Conservation (phyloP, 139 green algal species). For the Chlorella sp. region DNA sequence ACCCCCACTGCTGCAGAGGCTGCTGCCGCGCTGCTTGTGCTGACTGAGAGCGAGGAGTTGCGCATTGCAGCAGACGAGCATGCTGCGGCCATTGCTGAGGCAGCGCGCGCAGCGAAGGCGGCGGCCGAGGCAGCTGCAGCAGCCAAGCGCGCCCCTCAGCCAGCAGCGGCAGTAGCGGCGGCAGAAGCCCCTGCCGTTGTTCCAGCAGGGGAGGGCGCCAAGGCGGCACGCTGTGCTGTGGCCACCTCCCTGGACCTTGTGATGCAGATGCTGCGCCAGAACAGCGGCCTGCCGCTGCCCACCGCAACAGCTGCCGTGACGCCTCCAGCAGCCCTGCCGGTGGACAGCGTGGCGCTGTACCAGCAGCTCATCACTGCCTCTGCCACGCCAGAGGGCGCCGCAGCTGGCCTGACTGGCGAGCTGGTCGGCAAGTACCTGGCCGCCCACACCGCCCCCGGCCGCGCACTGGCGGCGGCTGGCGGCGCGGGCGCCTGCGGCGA, state of each 20-base stretch:
- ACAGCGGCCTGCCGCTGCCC: background rate
- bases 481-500: background rate
- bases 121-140: background rate
- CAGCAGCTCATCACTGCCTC: background rate
- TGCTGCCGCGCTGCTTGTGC: slow-evolving; percentile 18
- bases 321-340: background rate
- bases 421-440: slow-evolving; percentile 27
- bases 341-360: slow-evolving; percentile 15
- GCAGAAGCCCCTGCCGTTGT: background rate
- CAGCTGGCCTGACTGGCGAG: background rate
- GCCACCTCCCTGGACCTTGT: background rate
- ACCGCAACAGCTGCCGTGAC: background rate
- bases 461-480: background rate
- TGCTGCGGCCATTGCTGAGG: background rate
- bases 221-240: background rate
- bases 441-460: background rate
- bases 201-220: background rate
- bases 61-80: background rate
- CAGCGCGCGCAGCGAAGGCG: background rate
- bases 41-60: slow-evolving; percentile 23
- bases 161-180: background rate
- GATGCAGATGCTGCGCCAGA: background rate
- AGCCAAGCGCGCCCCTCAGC: background rate
- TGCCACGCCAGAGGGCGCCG: background rate
- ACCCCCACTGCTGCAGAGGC: slow-evolving; percentile 24